These are phyloP conservation scores for Brassica nigra DNA, from an alignment of 345 rosid species.

Conservation along the genomic window DNA sequence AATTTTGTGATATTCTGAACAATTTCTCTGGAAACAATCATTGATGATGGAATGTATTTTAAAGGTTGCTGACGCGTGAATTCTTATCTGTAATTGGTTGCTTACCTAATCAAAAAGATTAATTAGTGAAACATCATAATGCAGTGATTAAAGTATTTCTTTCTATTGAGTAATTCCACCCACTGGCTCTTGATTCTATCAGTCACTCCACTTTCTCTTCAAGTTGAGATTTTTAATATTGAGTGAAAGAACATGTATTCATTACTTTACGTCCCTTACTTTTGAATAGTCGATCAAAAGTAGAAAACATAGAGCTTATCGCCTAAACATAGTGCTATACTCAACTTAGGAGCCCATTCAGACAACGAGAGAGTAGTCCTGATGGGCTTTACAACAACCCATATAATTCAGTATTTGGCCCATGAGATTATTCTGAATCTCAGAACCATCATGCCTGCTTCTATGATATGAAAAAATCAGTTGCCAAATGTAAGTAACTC, in stretches of 20 bases:
- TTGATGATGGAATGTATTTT: background rate
- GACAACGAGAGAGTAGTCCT: too few species aligned
- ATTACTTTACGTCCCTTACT: constrained; percentile 14
- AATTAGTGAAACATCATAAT: constrained; percentile 35
- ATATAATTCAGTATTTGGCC: background rate
- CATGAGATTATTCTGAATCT: constrained; percentile 1
- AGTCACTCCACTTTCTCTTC: constrained; percentile 20
- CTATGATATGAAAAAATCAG: too few species aligned
- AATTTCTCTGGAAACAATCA: background rate
- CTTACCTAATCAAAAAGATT: constrained; percentile 32
- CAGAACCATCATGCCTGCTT: too few species aligned
- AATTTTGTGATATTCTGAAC: background rate
- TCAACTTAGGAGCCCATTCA: too few species aligned
- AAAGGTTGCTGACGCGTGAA: constrained; percentile 28
- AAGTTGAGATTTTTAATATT: constrained; percentile 17
- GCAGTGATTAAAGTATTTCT: background rate
- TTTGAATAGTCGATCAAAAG: constrained; percentile 12
- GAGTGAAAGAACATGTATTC: constrained; percentile 21
- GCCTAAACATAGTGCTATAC: too few species aligned
- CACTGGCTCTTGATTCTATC: constrained; percentile 20
- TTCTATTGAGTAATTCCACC: constrained; percentile 28
- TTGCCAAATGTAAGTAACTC: too few species aligned
- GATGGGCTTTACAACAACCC: too few species aligned
- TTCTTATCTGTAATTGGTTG: constrained; percentile 15
- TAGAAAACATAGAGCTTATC: background rate